phyloP scores from a whole-genome alignment of 2,329 filamentous ascomycete genomes.

The Sclerotinia sclerotiorum region DNA sequence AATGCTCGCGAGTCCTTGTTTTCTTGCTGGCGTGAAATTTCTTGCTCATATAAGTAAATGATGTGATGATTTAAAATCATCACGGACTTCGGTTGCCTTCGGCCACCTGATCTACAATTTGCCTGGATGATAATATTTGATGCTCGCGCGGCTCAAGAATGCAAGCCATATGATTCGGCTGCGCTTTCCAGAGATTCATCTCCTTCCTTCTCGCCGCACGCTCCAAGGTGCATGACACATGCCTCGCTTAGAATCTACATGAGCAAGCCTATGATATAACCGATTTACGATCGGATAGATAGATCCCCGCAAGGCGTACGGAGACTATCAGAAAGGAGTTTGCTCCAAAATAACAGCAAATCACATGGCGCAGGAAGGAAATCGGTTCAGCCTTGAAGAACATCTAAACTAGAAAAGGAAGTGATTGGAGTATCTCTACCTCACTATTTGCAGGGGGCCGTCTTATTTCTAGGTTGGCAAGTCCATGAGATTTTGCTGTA shows the following conservation, averaged over 20 bases:
- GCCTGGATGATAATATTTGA: neutral
- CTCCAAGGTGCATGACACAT: neutral
- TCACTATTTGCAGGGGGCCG: neutral
- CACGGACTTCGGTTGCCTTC: neutral
- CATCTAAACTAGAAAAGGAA: neutral
- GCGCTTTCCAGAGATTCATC: neutral
- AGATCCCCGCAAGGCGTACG: neutral
- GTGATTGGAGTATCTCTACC: too few relatives aligned
- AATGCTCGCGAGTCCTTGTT: too few relatives aligned
- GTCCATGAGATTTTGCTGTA: neutral
- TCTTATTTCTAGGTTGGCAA: neutral
- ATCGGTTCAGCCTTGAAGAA: neutral
- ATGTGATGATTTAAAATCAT: neutral
- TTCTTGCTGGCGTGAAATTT: neutral
- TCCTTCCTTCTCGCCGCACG: neutral
- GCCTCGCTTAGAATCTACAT: neutral
- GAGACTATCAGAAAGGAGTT: neutral
- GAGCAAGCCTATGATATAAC: conserved; percentile 2
- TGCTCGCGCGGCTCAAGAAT: neutral
- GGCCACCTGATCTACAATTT: neutral
- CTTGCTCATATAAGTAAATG: neutral
- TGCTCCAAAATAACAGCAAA: neutral
- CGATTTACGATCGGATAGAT: neutral
- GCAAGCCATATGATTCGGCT: neutral
- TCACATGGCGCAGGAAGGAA: neutral